phyloP scores from a whole-genome alignment of 129 eudicot genomes.

The Glebionis coronaria region DNA sequence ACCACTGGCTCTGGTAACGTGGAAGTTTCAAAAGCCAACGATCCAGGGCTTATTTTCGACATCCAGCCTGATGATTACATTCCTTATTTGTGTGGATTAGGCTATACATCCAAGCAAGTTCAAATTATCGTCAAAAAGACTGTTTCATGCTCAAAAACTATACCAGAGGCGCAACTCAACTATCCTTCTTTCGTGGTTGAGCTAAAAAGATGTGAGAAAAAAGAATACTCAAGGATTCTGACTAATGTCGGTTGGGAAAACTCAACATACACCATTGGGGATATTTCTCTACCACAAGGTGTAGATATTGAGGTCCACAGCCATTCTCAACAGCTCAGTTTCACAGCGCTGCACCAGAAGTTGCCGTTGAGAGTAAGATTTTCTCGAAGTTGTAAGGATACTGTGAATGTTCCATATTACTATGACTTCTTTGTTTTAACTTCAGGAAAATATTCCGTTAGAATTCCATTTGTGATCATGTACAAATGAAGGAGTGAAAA shows the following conservation, averaged over 20 bases:
- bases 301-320: not conserved
- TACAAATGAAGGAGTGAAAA: not conserved
- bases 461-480: not conserved
- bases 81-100: too few relatives aligned
- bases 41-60: too few relatives aligned
- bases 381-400: not conserved
- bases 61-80: too few relatives aligned
- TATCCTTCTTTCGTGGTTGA: not conserved
- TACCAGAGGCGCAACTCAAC: too few relatives aligned
- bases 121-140: too few relatives aligned
- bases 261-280: not conserved
- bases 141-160: too few relatives aligned
- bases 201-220: not conserved
- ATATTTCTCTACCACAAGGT: not conserved
- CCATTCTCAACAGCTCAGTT: not conserved
- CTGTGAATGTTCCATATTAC: not conserved
- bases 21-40: too few relatives aligned
- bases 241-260: not conserved
- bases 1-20: too few relatives aligned
- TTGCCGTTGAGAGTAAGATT: not conserved
- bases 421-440: not conserved
- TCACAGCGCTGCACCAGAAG: constrained; percentile 1
- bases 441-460: not conserved
- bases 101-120: too few relatives aligned
- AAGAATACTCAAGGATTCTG: not conserved